Base-by-base conservation (phyloP, 225 moss, liverwort and hornwort genomes). In the Physcomitrium patens region DNA sequence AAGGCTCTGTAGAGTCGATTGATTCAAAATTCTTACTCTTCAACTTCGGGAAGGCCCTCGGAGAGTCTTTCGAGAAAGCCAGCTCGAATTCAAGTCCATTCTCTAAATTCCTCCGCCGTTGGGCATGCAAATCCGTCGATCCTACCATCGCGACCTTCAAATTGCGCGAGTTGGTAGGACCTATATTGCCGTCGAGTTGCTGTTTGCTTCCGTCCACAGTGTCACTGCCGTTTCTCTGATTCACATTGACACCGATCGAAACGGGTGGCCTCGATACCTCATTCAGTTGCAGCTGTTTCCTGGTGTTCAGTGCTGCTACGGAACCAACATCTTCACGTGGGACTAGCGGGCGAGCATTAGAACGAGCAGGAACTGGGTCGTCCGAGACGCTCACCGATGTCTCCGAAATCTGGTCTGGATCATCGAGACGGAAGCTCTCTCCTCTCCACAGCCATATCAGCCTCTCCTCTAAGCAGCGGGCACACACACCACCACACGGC, bases 401-500 rank as follows among this genome's bases (percentile, higher is more conserved):
- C 43, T 55, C 72, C 19, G 20, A 15, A n/a, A 60, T 57, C 17
- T 31, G n/a, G 0, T 48, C 60, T 13, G 70, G 23, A 57, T 47
- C 22, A 17, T 71, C 71, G 46, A 50, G 59, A 51, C 80, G 72
- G 20, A 76, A 78, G 56, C 81, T 81, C 67, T 81, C 76, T 0
- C 86, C 86, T 42, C 69, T 78, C 86, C 86, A 86, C 78, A 86
- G 72, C 86, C 80, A 73, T 17, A 65, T 10, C 16, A 86, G 62
- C 63, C 81, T 72, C 76, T 86, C 83, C 54, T 78, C 72, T 59
- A 86, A 63, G 86, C 86, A 86, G 37, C 73, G 46, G 49, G 86
- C 72, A 78, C 86, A 86, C 11, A 86, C 83, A 19, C 86, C 86
- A 28, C 78, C 78, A 14, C 78, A 31, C 9, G 83, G 81, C 76